Evolutionary conservation across 148 eudicot species (phyloP).

Genomic region (Fagopyrum homotropicum): DNA sequence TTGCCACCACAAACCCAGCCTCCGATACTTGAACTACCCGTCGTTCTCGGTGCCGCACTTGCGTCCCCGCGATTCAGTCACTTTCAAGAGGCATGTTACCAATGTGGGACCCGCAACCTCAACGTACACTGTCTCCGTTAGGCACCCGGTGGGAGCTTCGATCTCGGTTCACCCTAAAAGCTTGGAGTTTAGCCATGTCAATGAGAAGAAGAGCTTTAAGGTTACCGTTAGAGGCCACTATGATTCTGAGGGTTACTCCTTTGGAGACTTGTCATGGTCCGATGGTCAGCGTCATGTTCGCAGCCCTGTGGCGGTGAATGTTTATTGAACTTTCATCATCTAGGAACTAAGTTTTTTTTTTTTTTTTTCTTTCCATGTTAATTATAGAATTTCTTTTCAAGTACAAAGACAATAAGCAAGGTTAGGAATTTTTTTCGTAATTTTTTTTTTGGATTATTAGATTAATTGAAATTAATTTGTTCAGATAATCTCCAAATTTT

Average conservation of each 20-base stretch:
- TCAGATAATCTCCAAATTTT: too few relatives aligned
- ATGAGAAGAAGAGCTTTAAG: constrained; percentile 39
- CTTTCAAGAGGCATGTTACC: constrained; percentile 41
- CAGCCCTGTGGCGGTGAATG: constrained; percentile 44
- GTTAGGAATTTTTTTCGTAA: too few relatives aligned
- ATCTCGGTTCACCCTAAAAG: constrained; percentile 34
- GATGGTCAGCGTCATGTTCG: constrained; percentile 54
- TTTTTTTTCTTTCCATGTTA: too few relatives aligned
- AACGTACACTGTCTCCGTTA: constrained; percentile 27
- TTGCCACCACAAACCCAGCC: constrained; percentile 16
- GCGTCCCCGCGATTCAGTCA: constrained; percentile 22
- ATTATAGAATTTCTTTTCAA: too few relatives aligned
- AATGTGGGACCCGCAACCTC: constrained; percentile 57
- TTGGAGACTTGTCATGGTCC: constrained; percentile 52
- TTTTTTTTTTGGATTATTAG: too few relatives aligned
- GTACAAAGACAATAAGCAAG: too few relatives aligned
- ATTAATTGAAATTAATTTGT: too few relatives aligned
- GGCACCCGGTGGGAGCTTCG: constrained; percentile 26
- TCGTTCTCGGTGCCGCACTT: constrained; percentile 42
- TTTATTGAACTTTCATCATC: neutral
- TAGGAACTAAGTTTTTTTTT: too few relatives aligned
- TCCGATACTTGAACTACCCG: constrained; percentile 48
- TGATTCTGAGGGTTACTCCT: constrained; percentile 6
- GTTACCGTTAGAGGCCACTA: constrained; percentile 23
- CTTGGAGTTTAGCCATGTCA: constrained; percentile 31